A percentile compares a stretch with the other conserved stretches of the same genome.
Conservation (phyloP, 2,329 filamentous ascomycete genomes). For the Verticillium albo-atrum region DNA sequence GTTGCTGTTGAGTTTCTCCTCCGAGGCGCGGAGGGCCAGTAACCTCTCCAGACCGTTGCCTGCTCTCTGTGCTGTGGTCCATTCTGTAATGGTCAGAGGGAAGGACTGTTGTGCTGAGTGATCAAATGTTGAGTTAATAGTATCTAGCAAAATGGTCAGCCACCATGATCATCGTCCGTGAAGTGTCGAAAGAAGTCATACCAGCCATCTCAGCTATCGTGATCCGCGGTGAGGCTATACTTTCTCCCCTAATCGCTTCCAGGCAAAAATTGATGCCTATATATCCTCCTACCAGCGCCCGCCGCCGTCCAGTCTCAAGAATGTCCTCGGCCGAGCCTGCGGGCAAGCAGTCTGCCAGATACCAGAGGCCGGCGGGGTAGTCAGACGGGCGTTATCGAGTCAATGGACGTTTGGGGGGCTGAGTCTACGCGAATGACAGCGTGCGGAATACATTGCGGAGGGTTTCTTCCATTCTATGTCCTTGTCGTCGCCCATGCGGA, state of each 20-base stretch:
- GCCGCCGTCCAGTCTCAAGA: not conserved
- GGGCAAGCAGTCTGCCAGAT: not conserved
- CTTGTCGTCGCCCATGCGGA: not conserved
- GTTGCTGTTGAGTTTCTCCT: slow-evolving; percentile 17
- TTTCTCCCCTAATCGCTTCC: no score
- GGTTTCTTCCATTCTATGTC: not conserved
- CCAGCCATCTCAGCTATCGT: not conserved
- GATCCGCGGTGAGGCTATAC: not conserved
- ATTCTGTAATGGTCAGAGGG: slow-evolving; percentile 12
- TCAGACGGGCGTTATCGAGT: not conserved
- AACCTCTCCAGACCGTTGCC: slow-evolving; percentile 22
- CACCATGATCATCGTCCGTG: not conserved
- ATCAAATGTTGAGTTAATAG: not conserved
- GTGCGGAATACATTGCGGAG: not conserved
- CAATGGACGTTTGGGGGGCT: not conserved
- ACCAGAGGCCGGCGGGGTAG: not conserved
- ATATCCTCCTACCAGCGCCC: not conserved
- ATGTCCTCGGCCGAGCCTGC: not conserved
- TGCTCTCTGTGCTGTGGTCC: slow-evolving; percentile 18
- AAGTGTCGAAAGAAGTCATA: not conserved
- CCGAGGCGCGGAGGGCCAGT: slow-evolving; percentile 15
- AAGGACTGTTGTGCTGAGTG: not conserved
- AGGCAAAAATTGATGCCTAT: not conserved
- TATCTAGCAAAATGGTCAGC: not conserved
- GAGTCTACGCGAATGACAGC: not conserved